Conservation (phyloP, 768 basidiomycete genomes). For the Suillus cothurnatus region DNA sequence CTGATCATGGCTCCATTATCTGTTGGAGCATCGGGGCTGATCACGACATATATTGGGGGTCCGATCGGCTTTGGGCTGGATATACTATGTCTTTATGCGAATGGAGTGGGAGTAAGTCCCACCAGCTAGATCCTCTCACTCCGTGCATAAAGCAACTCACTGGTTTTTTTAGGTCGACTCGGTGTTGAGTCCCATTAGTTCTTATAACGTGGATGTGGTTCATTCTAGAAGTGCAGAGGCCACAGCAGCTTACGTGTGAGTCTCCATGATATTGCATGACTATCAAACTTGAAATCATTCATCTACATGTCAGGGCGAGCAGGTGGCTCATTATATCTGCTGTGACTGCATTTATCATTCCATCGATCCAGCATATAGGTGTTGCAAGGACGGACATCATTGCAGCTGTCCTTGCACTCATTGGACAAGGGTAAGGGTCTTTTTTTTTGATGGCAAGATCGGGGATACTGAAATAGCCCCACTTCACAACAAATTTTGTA, state of each 20-base stretch:
- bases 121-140: neutral
- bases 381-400: conserved; percentile 47
- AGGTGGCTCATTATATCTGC: conserved; percentile 46
- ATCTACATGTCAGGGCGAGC: conserved; percentile 49
- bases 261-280: neutral
- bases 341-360: conserved; percentile 49
- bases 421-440: conserved; percentile 49
- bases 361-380: conserved; percentile 50
- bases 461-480: neutral
- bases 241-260: conserved; percentile 54
- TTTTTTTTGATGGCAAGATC: neutral
- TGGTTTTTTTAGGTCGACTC: neutral
- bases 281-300: neutral
- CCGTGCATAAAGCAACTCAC: neutral
- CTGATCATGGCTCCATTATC: conserved; percentile 51
- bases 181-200: neutral
- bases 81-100: conserved; percentile 56
- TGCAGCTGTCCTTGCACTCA: conserved; percentile 45
- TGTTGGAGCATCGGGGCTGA: conserved; percentile 46
- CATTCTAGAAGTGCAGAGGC: neutral
- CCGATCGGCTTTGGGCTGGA: conserved; percentile 47
- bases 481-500: conserved; percentile 24
- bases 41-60: conserved; percentile 49
- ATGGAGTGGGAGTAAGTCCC: conserved; percentile 56
- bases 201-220: neutral